Percentiles rank a stretch among this genome's conserved stretches.
These are phyloP conservation scores for Aspergillus niger DNA, from an alignment of 2,329 filamentous ascomycete species.

Conservation along the genomic window DNA sequence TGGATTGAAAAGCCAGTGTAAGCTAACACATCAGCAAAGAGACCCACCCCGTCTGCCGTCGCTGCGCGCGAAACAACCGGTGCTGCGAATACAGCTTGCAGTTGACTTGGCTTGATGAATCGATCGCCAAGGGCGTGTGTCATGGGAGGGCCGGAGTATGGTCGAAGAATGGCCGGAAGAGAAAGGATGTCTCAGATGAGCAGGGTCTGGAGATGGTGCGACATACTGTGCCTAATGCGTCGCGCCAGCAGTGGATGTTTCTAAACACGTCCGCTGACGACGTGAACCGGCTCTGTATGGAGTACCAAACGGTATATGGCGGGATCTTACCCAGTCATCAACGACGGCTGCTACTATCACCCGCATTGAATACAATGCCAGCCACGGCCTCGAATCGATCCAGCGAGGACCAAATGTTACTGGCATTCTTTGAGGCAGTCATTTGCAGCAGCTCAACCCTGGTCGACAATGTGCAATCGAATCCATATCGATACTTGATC, in stretches of 20 bases:
- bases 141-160: conserved; percentile 21
- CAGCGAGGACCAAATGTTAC: conserved; percentile 19
- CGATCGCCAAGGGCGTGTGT: conserved; percentile 27
- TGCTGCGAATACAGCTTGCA: conserved; percentile 25
- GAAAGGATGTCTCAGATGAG: neutral
- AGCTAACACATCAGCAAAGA: conserved; percentile 10
- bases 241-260: neutral
- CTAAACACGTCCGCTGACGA: neutral
- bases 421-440: conserved; percentile 29
- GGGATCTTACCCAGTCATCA: neutral
- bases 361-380: neutral
- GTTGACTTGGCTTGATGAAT: conserved; percentile 30
- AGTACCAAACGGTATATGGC: neutral
- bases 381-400: neutral
- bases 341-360: neutral
- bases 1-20: neutral
- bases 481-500: conserved; percentile 33
- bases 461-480: conserved; percentile 28
- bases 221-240: neutral
- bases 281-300: neutral
- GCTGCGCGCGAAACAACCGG: conserved; percentile 15
- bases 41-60: conserved; percentile 23
- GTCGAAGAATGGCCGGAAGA: neutral
- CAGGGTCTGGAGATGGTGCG: neutral
- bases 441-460: conserved; percentile 33